Evolutionary conservation across 2,329 filamentous ascomycete species (phyloP).

Genomic region (Cucurbitaria berberidis): DNA sequence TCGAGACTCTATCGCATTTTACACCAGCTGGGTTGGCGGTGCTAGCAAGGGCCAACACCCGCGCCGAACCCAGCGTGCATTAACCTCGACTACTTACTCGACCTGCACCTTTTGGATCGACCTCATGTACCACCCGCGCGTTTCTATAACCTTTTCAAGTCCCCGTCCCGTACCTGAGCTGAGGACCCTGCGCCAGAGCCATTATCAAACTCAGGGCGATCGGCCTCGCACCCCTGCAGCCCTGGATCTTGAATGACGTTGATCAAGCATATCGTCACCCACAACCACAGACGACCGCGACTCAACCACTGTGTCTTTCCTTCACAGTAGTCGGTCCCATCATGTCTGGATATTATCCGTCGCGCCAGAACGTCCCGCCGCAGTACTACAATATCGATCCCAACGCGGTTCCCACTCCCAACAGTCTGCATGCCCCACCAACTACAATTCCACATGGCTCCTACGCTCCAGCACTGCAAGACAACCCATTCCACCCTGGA

Average conservation of each 20-base stretch:
- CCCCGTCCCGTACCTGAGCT: slow-evolving; percentile 30
- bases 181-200: slow-evolving; percentile 33
- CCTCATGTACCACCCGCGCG: slow-evolving; percentile 21
- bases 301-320: slow-evolving; percentile 24
- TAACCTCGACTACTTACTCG: slow-evolving; percentile 33
- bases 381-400: slow-evolving; percentile 47
- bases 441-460: slow-evolving; percentile 40
- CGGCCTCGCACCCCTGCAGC: slow-evolving; percentile 42
- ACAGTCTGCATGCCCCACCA: slow-evolving; percentile 32
- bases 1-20: slow-evolving; percentile 34
- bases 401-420: slow-evolving; percentile 31
- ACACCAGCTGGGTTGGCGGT: slow-evolving; percentile 41
- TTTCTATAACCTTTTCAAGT: slow-evolving; percentile 22
- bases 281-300: slow-evolving; percentile 23
- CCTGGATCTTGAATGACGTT: slow-evolving; percentile 47
- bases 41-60: slow-evolving; percentile 44
- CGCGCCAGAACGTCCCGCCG: slow-evolving; percentile 41
- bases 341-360: slow-evolving; percentile 49
- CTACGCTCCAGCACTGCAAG: slow-evolving; percentile 35
- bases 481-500: slow-evolving; percentile 41
- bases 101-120: slow-evolving; percentile 25
- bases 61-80: slow-evolving; percentile 35
- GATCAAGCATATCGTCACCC: slow-evolving; percentile 38
- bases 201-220: slow-evolving; percentile 42
- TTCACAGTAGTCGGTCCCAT: slow-evolving; percentile 18